These are phyloP conservation scores for Neurospora hispaniola DNA, from an alignment of 495 filamentous ascomycete species.

Conservation along the genomic window DNA sequence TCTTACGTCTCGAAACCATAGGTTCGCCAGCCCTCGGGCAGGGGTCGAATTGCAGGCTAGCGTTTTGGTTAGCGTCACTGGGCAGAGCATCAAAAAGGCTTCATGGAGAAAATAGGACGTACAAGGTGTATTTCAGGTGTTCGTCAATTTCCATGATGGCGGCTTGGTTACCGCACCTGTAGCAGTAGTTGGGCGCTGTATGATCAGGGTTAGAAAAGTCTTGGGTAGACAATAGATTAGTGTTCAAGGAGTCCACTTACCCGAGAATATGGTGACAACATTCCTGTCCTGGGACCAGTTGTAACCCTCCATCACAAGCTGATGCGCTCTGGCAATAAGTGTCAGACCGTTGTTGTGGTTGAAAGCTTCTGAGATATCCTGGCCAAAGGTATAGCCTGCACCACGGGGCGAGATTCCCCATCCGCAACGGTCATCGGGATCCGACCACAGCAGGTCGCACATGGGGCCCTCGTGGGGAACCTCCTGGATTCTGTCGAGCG, in stretches of 20 bases:
- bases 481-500: slow-evolving; percentile 93
- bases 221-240: not conserved
- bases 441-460: slow-evolving; percentile 97
- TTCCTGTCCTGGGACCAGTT: slow-evolving; percentile 97
- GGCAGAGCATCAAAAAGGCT: not conserved
- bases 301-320: slow-evolving; percentile 97
- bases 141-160: slow-evolving; percentile 99
- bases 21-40: slow-evolving; percentile 95
- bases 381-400: slow-evolving; percentile 96
- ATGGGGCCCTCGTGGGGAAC: slow-evolving; percentile 97
- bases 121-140: slow-evolving; percentile 99
- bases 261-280: slow-evolving; percentile 97
- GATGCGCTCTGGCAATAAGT: slow-evolving; percentile 86
- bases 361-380: slow-evolving; percentile 98
- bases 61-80: slow-evolving; percentile 11
- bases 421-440: slow-evolving; percentile 95
- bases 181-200: slow-evolving; percentile 92
- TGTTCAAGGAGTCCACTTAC: slow-evolving; percentile 35
- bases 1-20: slow-evolving; percentile 88
- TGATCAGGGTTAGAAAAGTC: slow-evolving; percentile 2
- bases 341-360: slow-evolving; percentile 99
- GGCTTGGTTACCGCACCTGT: slow-evolving; percentile 96
- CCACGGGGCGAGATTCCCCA: slow-evolving; percentile 97
- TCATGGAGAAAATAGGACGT: slow-evolving; percentile 31
- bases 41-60: slow-evolving; percentile 96